Evolutionary conservation across 164 flowering plant species (phyloP).

Genomic region (Tetrastigma voinierianum): DNA sequence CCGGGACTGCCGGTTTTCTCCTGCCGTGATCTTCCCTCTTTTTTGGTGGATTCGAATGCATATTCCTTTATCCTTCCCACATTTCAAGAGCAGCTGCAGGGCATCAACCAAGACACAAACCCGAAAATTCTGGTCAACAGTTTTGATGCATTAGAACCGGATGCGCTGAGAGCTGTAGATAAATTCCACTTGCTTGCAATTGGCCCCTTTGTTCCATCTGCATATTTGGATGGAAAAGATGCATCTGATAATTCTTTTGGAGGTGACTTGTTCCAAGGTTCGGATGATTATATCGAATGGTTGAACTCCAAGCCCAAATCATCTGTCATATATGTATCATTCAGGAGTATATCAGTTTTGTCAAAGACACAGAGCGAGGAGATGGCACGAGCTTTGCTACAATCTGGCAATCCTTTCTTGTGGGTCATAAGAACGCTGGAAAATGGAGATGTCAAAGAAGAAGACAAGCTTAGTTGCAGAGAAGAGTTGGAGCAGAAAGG

Average conservation of each 20-base stretch:
- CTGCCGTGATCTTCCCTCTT: conserved; percentile 35
- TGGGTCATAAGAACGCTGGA: no score
- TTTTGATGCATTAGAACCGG: conserved; percentile 3
- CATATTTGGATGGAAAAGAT: neutral
- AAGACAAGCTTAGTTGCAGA: no score
- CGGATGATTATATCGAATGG: neutral
- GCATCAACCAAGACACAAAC: neutral
- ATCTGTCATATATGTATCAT: no score
- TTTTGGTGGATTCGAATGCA: conserved; percentile 16
- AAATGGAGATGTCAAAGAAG: no score
- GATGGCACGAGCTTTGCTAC: no score
- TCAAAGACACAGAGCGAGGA: no score
- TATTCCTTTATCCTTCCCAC: neutral
- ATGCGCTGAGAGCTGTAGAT: conserved; percentile 2
- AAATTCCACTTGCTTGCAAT: neutral
- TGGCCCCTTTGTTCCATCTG: conserved; percentile 11
- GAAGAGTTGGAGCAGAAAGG: no score
- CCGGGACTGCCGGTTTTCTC: conserved; percentile 32
- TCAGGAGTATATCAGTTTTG: no score
- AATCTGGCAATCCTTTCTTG: no score
- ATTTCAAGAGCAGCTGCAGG: conserved; percentile 6
- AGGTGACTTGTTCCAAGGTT: neutral
- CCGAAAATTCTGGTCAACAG: conserved; percentile 4
- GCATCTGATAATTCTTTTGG: conserved; percentile 3
- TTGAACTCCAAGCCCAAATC: no score